Percentiles rank a stretch among this genome's conserved stretches.
These are phyloP conservation scores for Auriscalpium microsporum DNA, from an alignment of 768 basidiomycete species.

Conservation along the genomic window DNA sequence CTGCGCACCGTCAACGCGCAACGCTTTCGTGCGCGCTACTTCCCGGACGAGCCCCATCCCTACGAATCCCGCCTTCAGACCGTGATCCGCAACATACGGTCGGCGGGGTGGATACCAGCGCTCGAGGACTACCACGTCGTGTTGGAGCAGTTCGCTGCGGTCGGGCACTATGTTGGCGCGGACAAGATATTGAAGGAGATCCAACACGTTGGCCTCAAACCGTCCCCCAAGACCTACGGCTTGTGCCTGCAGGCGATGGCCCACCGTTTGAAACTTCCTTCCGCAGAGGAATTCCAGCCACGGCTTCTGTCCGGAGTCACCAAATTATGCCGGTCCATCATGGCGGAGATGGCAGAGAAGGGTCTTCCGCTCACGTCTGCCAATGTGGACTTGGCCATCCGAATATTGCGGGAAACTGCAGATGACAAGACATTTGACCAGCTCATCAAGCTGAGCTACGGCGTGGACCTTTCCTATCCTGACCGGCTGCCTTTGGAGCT, in stretches of 20 bases:
- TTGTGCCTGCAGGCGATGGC: conserved; percentile 64
- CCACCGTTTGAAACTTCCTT: conserved; percentile 56
- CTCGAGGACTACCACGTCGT: conserved; percentile 71
- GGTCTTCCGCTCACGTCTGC: conserved; percentile 44
- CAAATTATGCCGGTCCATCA: conserved; percentile 38
- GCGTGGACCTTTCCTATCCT: conserved; percentile 67
- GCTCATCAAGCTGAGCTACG: conserved; percentile 63
- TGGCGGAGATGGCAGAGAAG: conserved; percentile 48
- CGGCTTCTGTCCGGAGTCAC: conserved; percentile 35
- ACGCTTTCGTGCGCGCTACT: conserved; percentile 30
- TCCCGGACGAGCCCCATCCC: conserved; percentile 34
- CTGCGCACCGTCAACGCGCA: conserved; percentile 39
- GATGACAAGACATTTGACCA: conserved; percentile 48
- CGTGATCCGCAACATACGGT: conserved; percentile 64
- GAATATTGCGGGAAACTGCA: conserved; percentile 59
- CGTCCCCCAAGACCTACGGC: conserved; percentile 48
- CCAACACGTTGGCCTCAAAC: conserved; percentile 32
- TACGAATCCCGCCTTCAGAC: conserved; percentile 62
- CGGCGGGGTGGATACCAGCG: conserved; percentile 33
- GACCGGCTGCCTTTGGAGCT: conserved; percentile 54
- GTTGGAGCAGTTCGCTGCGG: conserved; percentile 65
- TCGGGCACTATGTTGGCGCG: conserved; percentile 58
- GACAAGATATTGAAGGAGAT: conserved; percentile 58
- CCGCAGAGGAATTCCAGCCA: conserved; percentile 28
- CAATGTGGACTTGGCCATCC: conserved; percentile 58